Conservation (phyloP, 2,329 filamentous ascomycete genomes). For the Cytospora chrysosperma region DNA sequence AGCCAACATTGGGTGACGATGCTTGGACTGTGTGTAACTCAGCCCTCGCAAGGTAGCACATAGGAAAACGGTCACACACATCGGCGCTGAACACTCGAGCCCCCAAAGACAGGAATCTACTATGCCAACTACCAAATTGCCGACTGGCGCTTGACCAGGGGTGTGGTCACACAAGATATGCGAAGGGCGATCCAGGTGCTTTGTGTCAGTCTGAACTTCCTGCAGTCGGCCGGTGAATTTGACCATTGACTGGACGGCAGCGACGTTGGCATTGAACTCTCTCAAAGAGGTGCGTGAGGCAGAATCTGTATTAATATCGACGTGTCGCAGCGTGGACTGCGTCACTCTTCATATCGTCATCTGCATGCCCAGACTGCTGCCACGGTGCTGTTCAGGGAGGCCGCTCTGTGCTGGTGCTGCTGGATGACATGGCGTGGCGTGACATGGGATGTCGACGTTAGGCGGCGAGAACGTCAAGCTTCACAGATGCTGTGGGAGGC, state of each 20-base stretch:
- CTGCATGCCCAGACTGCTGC: background rate
- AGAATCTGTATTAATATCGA: background rate
- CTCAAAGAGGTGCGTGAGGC: background rate
- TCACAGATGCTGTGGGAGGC: slow-evolving; percentile 6
- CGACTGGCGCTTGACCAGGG: background rate
- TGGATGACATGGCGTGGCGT: slow-evolving; percentile 11
- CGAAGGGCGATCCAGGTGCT: background rate
- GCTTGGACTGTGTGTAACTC: background rate
- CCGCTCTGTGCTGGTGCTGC: slow-evolving; percentile 1
- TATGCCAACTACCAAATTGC: background rate
- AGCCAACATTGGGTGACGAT: slow-evolving; percentile 5
- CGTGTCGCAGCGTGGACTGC: background rate
- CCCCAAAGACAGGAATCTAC: background rate
- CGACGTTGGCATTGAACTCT: background rate
- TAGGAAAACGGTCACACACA: background rate
- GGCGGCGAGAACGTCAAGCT: background rate
- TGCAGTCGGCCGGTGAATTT: slow-evolving; percentile 1
- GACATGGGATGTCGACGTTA: background rate
- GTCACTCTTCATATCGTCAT: background rate
- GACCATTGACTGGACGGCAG: background rate
- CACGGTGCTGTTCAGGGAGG: background rate
- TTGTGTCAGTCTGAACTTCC: background rate
- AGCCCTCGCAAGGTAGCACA: slow-evolving; percentile 7
- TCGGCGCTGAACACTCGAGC: slow-evolving; percentile 7
- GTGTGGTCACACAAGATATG: background rate